Base-by-base conservation (phyloP, 2,329 filamentous ascomycete species). In the Aspergillus vadensis region DNA sequence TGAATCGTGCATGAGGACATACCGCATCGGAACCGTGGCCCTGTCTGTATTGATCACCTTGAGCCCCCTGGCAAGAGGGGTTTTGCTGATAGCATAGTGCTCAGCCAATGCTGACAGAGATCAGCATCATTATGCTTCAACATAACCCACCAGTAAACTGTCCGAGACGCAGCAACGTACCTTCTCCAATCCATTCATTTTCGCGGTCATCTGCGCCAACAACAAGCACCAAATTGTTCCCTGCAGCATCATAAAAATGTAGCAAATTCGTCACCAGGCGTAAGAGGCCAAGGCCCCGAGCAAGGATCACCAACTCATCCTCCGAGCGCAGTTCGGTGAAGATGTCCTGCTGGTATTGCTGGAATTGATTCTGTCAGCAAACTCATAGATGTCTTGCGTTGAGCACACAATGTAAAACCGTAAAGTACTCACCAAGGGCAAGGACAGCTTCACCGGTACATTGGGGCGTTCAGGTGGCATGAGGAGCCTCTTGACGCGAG, bases 181-280 rank as follows among this genome's bases (percentile, higher is more conserved):
- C 79, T 80, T 98, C 95, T 67, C 95, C 95, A 62, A 99, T 92
- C 93, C 94, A 98, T 58, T 89, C 88, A 85, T 97, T 97, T 73
- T 99, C 95, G 61, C 91, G 87, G 36, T 97, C 92, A 62, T 95
- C 91, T 38, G 95, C 93, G 9, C 92, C 93, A 44, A 98, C 87
- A 19, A 99, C 80, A 48, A 99, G 82, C 52, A 99, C 88, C 57
- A 99, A 81, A 72, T 96, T 98, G 78, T 95, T 96, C 14, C 95
- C 95, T 3, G 92, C 92, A 1, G 92, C 93, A 83, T 99, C 95
- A 79, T 97, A 97, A 19, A 93, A 93, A 77, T 99, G 95, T 27
- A 99, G 86, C 41, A 99, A 85, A 74, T 98, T 99, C n/a, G 92
- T 96, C 71, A 97, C 86, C 59, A 99, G 86, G 67, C 92, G 91